These are phyloP conservation scores for Euphorbia schlechtendalii DNA, from an alignment of 441 rosid species.

Conservation along the genomic window DNA sequence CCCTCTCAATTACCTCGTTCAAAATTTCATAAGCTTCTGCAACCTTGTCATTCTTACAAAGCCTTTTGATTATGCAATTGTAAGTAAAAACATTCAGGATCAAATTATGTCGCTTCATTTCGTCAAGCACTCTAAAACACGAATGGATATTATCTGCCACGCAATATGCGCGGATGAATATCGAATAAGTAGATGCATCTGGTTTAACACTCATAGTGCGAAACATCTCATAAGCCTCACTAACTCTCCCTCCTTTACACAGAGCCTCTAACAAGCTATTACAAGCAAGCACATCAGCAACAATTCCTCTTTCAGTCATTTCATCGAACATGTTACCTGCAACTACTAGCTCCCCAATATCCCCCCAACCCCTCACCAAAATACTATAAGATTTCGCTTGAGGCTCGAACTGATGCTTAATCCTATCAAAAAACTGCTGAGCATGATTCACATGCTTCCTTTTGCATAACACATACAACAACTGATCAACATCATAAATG, in stretches of 20 bases:
- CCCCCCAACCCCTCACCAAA: constrained; percentile 62
- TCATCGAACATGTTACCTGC: constrained; percentile 82
- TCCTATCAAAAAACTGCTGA: constrained; percentile 45
- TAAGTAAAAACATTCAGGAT: constrained; percentile 70
- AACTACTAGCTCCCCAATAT: constrained; percentile 30
- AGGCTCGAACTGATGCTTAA: constrained; percentile 33
- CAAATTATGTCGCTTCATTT: constrained; percentile 58
- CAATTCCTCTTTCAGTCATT: constrained; percentile 42
- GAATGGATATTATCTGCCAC: constrained; percentile 51
- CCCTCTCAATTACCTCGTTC: constrained; percentile 55
- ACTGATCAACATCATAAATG: constrained; percentile 56
- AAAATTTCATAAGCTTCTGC: constrained; percentile 68
- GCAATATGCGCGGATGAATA: constrained; percentile 69
- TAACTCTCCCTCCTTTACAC: constrained; percentile 60
- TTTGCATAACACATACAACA: constrained; percentile 60
- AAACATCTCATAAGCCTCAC: constrained; percentile 59
- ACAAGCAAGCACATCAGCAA: constrained; percentile 56
- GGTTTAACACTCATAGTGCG: constrained; percentile 58
- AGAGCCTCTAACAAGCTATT: constrained; percentile 66
- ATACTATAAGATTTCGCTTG: constrained; percentile 58
- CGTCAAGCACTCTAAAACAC: constrained; percentile 66
- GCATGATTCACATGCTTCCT: constrained; percentile 60
- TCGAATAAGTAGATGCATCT: constrained; percentile 58
- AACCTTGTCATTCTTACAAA: constrained; percentile 58
- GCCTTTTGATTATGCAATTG: constrained; percentile 65